A percentile compares a stretch with the other conserved stretches of the same genome.
phyloP scores from a whole-genome alignment of 305 asterid genomes.

The Fraxinus paxiana region DNA sequence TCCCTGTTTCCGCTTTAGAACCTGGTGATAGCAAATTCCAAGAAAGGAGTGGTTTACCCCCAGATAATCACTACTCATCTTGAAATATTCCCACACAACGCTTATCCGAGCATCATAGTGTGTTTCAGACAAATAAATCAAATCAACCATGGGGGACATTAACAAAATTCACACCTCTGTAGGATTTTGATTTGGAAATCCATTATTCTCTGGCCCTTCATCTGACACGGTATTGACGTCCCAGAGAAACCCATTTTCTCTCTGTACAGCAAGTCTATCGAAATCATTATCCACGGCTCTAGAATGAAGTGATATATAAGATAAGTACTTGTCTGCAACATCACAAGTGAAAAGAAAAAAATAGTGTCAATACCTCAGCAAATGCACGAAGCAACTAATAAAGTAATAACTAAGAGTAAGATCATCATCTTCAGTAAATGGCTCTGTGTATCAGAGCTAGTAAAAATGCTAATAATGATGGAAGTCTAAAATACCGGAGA shows the following conservation, averaged over 20 bases:
- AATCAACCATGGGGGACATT: slow-evolving; percentile 45
- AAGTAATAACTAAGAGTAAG: not conserved
- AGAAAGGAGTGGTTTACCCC: slow-evolving; percentile 34
- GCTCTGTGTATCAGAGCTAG: not conserved
- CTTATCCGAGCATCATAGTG: slow-evolving; percentile 39
- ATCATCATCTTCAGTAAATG: not conserved
- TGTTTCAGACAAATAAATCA: slow-evolving; percentile 27
- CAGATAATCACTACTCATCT: slow-evolving; percentile 34
- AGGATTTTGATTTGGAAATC: slow-evolving; percentile 42
- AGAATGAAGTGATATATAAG: slow-evolving; percentile 44
- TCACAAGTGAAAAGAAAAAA: not conserved
- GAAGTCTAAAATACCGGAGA: not conserved
- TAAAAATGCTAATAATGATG: not conserved
- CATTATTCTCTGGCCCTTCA: slow-evolving; percentile 49
- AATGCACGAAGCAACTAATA: not conserved
- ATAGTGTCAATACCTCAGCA: slow-evolving; percentile 8
- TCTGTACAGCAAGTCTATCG: slow-evolving; percentile 36
- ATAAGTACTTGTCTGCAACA: slow-evolving; percentile 63
- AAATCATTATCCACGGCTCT: slow-evolving; percentile 41
- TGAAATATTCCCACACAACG: slow-evolving; percentile 26
- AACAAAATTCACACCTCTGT: slow-evolving; percentile 49
- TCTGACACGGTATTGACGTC: slow-evolving; percentile 56
- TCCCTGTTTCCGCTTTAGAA: slow-evolving; percentile 35
- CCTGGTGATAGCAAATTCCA: slow-evolving; percentile 36
- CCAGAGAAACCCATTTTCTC: slow-evolving; percentile 81